Percentiles rank a stretch among this genome's conserved stretches.
Conservation (phyloP, 129 eudicot genomes). For the Silybum marianum region DNA sequence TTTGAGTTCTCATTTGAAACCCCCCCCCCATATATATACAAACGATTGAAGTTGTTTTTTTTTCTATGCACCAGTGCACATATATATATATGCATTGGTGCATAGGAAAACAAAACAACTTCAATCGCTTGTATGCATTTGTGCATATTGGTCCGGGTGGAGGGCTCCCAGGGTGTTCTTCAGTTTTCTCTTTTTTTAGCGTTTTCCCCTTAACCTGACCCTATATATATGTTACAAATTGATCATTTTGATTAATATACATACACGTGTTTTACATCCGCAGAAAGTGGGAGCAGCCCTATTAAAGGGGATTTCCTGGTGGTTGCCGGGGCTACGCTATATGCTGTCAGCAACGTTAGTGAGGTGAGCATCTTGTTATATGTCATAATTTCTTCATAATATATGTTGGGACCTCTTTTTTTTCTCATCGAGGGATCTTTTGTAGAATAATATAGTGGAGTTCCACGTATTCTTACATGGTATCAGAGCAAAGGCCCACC, state of each 20-base stretch:
- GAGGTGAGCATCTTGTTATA: slow-evolving; percentile 51
- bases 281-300: slow-evolving; percentile 76
- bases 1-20: no score
- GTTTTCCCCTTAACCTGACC: no score
- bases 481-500: not conserved
- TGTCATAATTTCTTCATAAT: not conserved
- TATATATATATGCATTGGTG: no score
- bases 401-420: no score
- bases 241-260: not conserved
- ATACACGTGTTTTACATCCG: not conserved
- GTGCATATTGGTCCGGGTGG: no score
- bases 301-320: slow-evolving; percentile 82
- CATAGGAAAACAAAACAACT: no score
- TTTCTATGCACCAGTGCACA: no score
- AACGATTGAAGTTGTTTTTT: no score
- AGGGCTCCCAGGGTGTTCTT: no score
- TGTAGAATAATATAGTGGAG: not conserved
- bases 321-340: slow-evolving; percentile 86
- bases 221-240: not conserved
- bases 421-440: not conserved
- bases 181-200: no score
- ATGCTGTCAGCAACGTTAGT: slow-evolving; percentile 83
- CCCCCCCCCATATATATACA: no score
- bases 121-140: no score
- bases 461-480: not conserved